A percentile compares a stretch with the other conserved stretches of the same genome.
Conservation (phyloP, 2,329 filamentous ascomycete species). For the Aspergillus aculeatinus region DNA sequence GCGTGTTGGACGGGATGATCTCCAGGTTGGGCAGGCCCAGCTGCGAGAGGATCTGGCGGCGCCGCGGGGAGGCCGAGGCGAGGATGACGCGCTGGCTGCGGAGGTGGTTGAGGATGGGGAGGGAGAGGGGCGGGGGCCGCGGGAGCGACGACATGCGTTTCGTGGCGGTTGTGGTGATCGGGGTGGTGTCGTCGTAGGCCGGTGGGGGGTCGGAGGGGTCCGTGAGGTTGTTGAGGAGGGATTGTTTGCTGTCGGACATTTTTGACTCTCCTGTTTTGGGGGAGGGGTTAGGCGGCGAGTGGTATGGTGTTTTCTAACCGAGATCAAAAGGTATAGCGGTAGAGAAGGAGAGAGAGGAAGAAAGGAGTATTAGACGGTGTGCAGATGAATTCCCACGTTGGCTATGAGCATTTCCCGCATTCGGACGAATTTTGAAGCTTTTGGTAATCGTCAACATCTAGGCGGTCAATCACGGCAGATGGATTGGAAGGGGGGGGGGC, state of each 20-base stretch:
- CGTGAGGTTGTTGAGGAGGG: constrained; percentile 20
- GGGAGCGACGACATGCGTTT: constrained; percentile 22
- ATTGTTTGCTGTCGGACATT: constrained; percentile 34
- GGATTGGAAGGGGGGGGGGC: not conserved
- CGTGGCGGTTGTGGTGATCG: constrained; percentile 10
- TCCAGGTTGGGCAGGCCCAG: constrained; percentile 81
- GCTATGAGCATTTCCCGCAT: not conserved
- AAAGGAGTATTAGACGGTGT: not conserved
- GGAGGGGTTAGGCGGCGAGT: not conserved
- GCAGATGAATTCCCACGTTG: not conserved
- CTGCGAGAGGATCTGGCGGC: constrained; percentile 74
- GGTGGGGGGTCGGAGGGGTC: constrained; percentile 31
- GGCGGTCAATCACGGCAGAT: constrained; percentile 6
- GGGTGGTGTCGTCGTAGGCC: constrained; percentile 31
- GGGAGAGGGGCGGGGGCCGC: constrained; percentile 62
- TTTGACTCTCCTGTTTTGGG: not conserved
- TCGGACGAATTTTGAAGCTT: not conserved
- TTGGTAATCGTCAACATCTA: not conserved
- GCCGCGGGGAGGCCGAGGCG: constrained; percentile 82
- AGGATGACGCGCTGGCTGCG: constrained; percentile 80
- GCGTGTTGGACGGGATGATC: constrained; percentile 76
- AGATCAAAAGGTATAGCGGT: not conserved
- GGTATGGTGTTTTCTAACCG: not conserved
- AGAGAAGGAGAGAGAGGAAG: not conserved
- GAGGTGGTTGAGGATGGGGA: constrained; percentile 76